phyloP scores from a whole-genome alignment of 2,329 filamentous ascomycete species.

The Chaetomium olivaceum region DNA sequence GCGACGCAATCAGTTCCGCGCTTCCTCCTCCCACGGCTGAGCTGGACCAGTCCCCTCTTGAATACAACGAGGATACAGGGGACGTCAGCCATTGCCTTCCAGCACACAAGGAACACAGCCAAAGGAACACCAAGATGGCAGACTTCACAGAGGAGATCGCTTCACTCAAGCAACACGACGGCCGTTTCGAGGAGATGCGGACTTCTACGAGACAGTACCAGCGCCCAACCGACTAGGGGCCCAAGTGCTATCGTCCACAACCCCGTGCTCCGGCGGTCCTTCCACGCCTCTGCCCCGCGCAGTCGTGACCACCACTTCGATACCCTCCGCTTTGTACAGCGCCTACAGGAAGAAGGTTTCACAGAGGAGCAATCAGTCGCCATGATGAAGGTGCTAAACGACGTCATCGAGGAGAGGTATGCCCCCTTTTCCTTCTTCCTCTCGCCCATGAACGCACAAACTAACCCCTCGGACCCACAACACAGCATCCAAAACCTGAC shows the following conservation, averaged over 20 bases:
- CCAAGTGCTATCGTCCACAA: slow-evolving; percentile 32
- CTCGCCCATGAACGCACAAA: not conserved
- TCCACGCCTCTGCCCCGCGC: slow-evolving; percentile 66
- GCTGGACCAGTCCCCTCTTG: slow-evolving; percentile 47
- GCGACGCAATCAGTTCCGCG: slow-evolving; percentile 49
- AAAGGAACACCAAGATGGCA: slow-evolving; percentile 22
- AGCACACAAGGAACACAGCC: slow-evolving; percentile 16
- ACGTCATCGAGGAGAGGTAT: slow-evolving; percentile 93
- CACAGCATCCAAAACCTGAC: slow-evolving; percentile 90
- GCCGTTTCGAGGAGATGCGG: not conserved
- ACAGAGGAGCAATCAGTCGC: slow-evolving; percentile 92
- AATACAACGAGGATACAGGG: slow-evolving; percentile 31
- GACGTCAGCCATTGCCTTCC: slow-evolving; percentile 26
- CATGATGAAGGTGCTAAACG: slow-evolving; percentile 97
- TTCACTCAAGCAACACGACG: slow-evolving; percentile 23
- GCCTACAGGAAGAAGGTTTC: slow-evolving; percentile 86
- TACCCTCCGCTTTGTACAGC: slow-evolving; percentile 94
- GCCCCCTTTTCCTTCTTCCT: slow-evolving; percentile 1
- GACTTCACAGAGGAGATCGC: slow-evolving; percentile 9
- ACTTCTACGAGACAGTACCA: not conserved
- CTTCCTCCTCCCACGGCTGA: slow-evolving; percentile 57
- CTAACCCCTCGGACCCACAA: slow-evolving; percentile 7
- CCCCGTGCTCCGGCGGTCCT: slow-evolving; percentile 48
- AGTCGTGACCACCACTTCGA: slow-evolving; percentile 92
- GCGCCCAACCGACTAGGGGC: slow-evolving; percentile 2